Evolutionary conservation across 345 rosid genomes (phyloP).

Genomic region (sweet orange (Citrus sinensis)): DNA sequence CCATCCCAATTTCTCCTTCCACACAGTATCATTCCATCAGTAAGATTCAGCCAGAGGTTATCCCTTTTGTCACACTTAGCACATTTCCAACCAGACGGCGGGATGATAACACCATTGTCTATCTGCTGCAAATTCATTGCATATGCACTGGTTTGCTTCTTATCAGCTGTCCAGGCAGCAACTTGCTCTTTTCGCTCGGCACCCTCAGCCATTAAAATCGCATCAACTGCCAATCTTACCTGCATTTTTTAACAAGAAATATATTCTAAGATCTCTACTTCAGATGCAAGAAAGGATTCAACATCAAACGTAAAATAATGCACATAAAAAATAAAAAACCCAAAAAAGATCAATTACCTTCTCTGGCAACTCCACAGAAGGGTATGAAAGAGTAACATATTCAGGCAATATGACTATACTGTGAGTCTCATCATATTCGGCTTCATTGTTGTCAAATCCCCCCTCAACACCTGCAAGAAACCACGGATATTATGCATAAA

Average conservation of each 20-base stretch:
- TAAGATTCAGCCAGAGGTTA: slow-evolving; percentile 94
- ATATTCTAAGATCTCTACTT: background rate
- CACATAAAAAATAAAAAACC: background rate
- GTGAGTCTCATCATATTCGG: slow-evolving; percentile 74
- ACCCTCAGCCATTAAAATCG: slow-evolving; percentile 69
- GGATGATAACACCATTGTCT: slow-evolving; percentile 68
- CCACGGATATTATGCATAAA: background rate
- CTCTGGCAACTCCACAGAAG: slow-evolving; percentile 95
- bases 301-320: background rate
- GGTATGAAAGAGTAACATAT: slow-evolving; percentile 68
- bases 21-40: slow-evolving; percentile 97
- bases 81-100: slow-evolving; percentile 94
- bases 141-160: slow-evolving; percentile 74
- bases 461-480: slow-evolving; percentile 75
- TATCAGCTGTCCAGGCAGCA: slow-evolving; percentile 93
- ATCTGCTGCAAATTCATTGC: slow-evolving; percentile 75
- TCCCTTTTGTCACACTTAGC: slow-evolving; percentile 84
- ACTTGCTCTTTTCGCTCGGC: slow-evolving; percentile 88
- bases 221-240: slow-evolving; percentile 95
- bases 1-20: slow-evolving; percentile 98
- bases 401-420: slow-evolving; percentile 74
- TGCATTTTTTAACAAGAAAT: slow-evolving; percentile 21
- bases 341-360: slow-evolving; percentile 52
- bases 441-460: slow-evolving; percentile 86
- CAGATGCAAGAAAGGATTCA: background rate